Base-by-base conservation (phyloP, 2,329 filamentous ascomycete species). In the Fusarium udum region DNA sequence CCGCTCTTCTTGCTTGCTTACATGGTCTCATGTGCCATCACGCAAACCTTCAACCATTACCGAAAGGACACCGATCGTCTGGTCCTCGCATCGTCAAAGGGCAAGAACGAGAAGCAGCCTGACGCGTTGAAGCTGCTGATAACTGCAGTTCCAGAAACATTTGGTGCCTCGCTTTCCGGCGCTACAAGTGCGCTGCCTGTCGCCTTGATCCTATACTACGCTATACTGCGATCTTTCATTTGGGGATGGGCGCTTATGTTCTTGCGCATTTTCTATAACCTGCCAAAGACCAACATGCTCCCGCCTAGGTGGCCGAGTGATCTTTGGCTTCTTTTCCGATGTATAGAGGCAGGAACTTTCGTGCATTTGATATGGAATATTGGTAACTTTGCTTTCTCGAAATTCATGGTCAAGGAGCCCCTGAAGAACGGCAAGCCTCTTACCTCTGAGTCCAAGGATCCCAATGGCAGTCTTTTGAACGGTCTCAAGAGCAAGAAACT, bases 381-480 rank as follows among this genome's bases (percentile, higher is more conserved):
- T 31, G 90, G 91, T 45, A 97, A 96, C 79, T 84, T 89, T 34
- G 89, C 93, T 32, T 97, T 98, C 80, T 92, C 92, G 10, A 83
- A 91, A n/a, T 95, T 94, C 81, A 89, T 97, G 78, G 90, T 91
- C 32, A 92, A 92, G 80, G 90, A 93, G 76, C 95, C 95, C 2
- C 80, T 97, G 61, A 97, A 97, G 84, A 93, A 93, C 74, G 92
- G 89, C n/a, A 89, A 92, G 77, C 95, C 95, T 8, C 88, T 98
- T 63, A 97, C 94, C 1, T 88, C 89, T 24, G 93, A 95, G 74
- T 93, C 94, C 22, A 96, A 93, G 79, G 95, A 98, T 81, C 94
- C 95, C 2, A 98, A 97, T 78, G 95, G 94, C 40, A 97, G 93
- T 79, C 86, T 98, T 34, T 81, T 98, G 55, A 94, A 91, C 64